Evolutionary conservation across 495 filamentous ascomycete species (phyloP).

Genomic region (Aspergillus carlsbadensis): DNA sequence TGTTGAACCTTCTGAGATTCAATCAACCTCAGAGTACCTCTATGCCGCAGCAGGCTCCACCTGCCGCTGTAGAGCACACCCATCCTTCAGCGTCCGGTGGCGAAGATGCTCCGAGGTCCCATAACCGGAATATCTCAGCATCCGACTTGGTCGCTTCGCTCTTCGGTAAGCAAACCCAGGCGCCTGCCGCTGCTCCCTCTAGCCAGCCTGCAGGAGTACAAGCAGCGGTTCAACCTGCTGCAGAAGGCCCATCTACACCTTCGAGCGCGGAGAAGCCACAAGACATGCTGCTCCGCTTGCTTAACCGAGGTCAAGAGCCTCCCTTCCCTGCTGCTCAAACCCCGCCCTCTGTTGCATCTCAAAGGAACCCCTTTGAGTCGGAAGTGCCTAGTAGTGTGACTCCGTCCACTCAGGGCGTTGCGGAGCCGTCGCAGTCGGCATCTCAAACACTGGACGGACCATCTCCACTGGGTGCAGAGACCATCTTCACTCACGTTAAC

Average conservation of each 20-base stretch:
- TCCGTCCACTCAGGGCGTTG: constrained; percentile 27
- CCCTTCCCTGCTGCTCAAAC: constrained; percentile 13
- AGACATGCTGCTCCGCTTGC: constrained; percentile 63
- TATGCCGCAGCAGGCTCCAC: constrained; percentile 32
- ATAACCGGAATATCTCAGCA: constrained; percentile 56
- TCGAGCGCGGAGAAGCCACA: constrained; percentile 53
- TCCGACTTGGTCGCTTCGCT: constrained; percentile 65
- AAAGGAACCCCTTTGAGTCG: constrained; percentile 7
- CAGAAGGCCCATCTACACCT: constrained; percentile 20
- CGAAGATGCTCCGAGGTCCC: constrained; percentile 36
- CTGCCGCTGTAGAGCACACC: constrained; percentile 33
- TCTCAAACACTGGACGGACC: constrained; percentile 31
- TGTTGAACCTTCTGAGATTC: constrained; percentile 88
- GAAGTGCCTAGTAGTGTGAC: constrained; percentile 1
- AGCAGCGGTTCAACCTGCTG: constrained; percentile 30
- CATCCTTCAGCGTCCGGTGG: constrained; percentile 35
- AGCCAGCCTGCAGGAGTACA: constrained; percentile 2
- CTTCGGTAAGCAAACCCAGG: constrained; percentile 38
- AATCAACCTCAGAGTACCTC: constrained; percentile 49
- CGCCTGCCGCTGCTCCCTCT: constrained; percentile 23
- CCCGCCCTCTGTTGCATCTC: constrained; percentile 17
- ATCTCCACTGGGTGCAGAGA: constrained; percentile 33
- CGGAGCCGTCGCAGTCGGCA: constrained; percentile 17
- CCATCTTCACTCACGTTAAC: constrained; percentile 74
- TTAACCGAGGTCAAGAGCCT: constrained; percentile 47